Percentiles rank a stretch among this genome's conserved stretches.
Evolutionary conservation across 2,329 filamentous ascomycete species (phyloP).

Genomic region (Fusarium sp.): DNA sequence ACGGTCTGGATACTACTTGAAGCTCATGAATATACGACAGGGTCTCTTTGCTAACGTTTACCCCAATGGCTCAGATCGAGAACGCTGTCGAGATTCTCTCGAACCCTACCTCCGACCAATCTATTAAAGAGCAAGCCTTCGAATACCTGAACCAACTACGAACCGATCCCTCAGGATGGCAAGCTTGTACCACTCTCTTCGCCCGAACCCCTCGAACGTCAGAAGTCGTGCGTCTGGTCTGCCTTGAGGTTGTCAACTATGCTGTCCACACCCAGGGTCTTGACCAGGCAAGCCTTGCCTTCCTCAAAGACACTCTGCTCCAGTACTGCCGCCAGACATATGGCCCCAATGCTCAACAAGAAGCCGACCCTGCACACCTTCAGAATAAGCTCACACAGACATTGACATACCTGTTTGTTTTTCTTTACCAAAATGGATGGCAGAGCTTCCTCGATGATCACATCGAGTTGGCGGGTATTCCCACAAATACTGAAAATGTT

Average conservation of each 20-base stretch:
- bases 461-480: constrained; percentile 76
- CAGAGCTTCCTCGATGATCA: constrained; percentile 92
- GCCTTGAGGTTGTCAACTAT: constrained; percentile 93
- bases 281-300: constrained; percentile 76
- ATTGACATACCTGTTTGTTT: constrained; percentile 91
- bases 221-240: constrained; percentile 89
- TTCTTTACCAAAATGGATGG: constrained; percentile 89
- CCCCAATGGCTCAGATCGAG: constrained; percentile 73
- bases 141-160: constrained; percentile 84
- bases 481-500: constrained; percentile 76
- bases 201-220: constrained; percentile 79
- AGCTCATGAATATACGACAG: constrained; percentile 17
- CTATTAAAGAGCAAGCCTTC: constrained; percentile 84
- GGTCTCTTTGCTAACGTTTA: constrained; percentile 23
- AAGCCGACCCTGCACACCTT: constrained; percentile 78
- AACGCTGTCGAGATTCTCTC: constrained; percentile 96
- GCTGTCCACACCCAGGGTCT: constrained; percentile 85
- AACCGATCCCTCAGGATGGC: constrained; percentile 87
- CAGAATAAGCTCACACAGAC: constrained; percentile 99
- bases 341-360: constrained; percentile 67
- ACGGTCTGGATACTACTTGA: constrained; percentile 22
- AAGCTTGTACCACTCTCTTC: constrained; percentile 89
- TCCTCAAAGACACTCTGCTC: constrained; percentile 85
- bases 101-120: constrained; percentile 80
- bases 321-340: constrained; percentile 85